Evolutionary conservation across 129 eudicot genomes (phyloP), one percentile per base, ranked within the genome.

Genomic region (Deinandra increscens): DNA sequence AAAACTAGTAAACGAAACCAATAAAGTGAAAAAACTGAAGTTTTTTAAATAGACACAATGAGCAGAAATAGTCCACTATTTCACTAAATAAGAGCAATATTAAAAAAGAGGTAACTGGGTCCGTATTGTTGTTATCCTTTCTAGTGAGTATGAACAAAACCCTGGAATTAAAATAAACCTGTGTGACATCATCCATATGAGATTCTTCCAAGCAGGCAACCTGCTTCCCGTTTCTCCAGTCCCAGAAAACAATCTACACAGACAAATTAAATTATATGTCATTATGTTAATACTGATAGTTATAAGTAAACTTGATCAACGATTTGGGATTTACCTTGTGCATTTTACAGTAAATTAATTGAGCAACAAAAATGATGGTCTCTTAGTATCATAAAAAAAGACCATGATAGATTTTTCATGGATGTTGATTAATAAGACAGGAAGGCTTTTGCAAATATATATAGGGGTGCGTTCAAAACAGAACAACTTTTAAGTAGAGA

Each of bases 181-280:
- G 99, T 79, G 96, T 89, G 62, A 94, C 99, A 49, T 94, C 99
- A 39, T 94, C 97, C 87, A 84, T 84, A 70, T 94, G 99, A 64
- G 88, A 94, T 51, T 94, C 99, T 81, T 89, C 93, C 75, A 94
- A 77, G 82, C 97, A 87, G 48, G 93, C 97, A 60, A 73, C 85
- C 86, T 87, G 97, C 73, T 72, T 87, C 69, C 66, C 84, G 72
- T 69, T 89, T 74, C 97, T 87, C 88, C 92, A 83, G 69, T 94
- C 99, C 99, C 99, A 94, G 49, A 85, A 82, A 49, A 80, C 82
- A 67, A 94, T 74, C 99, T 89, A 78, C 48, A 63, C 11, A 31
- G 61, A 69, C 66, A 53, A 79, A 51, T 33, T 5, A 1, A 60
- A 48, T 36, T 36, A 14, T 36, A n/a, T 10, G 15, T 60, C 3